Base-by-base conservation (phyloP, 1,284 basidiomycete genomes). In the Apiotrichum domesticum region DNA sequence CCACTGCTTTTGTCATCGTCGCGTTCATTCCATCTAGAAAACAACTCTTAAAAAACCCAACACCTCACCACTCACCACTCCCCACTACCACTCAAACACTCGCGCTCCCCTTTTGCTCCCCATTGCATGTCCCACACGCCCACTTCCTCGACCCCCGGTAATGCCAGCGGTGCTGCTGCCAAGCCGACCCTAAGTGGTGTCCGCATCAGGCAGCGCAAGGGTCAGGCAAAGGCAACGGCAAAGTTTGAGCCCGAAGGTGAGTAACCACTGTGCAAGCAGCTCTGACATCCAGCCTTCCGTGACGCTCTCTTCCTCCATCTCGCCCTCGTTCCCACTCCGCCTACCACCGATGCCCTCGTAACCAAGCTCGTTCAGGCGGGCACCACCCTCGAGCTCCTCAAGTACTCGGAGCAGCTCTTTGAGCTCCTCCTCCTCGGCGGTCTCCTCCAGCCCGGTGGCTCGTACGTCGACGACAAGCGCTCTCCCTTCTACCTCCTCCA, bases 391-490 rank as follows among this genome's bases (percentile, higher is more conserved):
- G 93, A 96, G 79, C 87, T 85, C 74, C 84, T 93, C 77, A 95
- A 94, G 80, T 97, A 98, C 86, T 88, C 88, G 77, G 92, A 96
- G 69, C 84, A 87, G 60, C 86, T 98, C 68, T 97, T 96, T 77
- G 94, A 98, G 79, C 84, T 96, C 77, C 83, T 97, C 70, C 84
- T 97, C 68, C 87, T 91, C 70, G 94, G 94, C 52, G 91, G 92
- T 42, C 86, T 98, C 61, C 85, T 98, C 67, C 94, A 97, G 77
- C 95, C 94, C 32, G 94, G 94, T 54, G 94, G 94, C 57, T 85
- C 81, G 69, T 94, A 90, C 78, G 72, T 96, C 77, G 91, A 96
- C 63, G 91, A 95, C 66, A 75, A 73, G 60, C 69, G 72, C 37
- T 87, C 87, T 29, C 71, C 74, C n/a, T 71, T 73, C 54, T 74